Evolutionary conservation across 176 grass and related monocot species (phyloP).

Genomic region (Otatea glauca): DNA sequence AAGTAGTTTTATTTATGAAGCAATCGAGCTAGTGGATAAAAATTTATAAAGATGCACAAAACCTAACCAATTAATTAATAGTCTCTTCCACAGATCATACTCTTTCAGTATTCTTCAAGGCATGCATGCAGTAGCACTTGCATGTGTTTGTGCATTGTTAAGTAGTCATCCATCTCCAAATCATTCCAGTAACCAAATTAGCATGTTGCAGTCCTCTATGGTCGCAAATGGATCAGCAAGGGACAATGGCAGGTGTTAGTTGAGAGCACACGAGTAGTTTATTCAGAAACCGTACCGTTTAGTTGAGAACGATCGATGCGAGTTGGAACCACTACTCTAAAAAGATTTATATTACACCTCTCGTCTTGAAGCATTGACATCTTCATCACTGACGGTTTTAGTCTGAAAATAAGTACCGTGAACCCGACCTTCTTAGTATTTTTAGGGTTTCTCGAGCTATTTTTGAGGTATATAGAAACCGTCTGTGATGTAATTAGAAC

Average conservation of each 20-base stretch:
- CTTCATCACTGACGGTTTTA: too few species aligned
- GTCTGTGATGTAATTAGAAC: too few species aligned
- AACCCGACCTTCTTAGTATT: too few species aligned
- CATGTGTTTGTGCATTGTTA: constrained; percentile 4
- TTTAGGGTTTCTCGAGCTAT: too few species aligned
- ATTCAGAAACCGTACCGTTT: constrained; percentile 22
- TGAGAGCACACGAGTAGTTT: constrained; percentile 39
- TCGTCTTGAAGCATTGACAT: too few species aligned
- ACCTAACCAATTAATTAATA: not conserved
- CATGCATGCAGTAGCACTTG: not conserved
- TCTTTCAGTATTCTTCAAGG: constrained; percentile 16
- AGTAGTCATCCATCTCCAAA: not conserved
- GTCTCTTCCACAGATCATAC: not conserved
- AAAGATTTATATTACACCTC: too few species aligned
- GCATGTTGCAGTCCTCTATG: constrained; percentile 15
- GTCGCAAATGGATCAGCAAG: constrained; percentile 37
- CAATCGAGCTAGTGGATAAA: not conserved
- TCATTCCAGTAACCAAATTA: constrained; percentile 36
- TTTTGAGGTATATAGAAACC: too few species aligned
- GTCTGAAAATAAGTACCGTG: too few species aligned
- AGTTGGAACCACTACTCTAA: too few species aligned
- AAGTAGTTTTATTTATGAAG: not conserved
- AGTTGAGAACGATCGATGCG: not conserved
- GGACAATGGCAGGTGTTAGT: constrained; percentile 46
- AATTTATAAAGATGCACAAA: not conserved